Evolutionary conservation across 1,139 yeast genomes (phyloP), one percentile per base, ranked within the genome.

Genomic region (Suhomyces kunorum): DNA sequence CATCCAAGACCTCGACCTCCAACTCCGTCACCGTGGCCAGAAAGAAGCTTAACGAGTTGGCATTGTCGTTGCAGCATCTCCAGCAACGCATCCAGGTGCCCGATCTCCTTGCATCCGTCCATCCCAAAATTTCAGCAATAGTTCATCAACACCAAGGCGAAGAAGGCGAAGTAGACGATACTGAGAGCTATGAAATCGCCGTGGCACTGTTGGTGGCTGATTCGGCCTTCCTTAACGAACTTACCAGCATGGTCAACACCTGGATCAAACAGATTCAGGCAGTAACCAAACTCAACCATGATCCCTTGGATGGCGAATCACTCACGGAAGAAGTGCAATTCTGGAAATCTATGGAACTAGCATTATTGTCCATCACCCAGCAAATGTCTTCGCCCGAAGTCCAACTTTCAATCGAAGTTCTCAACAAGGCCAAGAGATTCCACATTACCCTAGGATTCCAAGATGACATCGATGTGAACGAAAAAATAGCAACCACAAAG

Each of bases 301-400:
- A 74, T 24, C 80, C 87, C 0, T 48, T 62, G 1, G 80, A 76
- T 32, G 89, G 87, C 0, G 66, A 77, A 0, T 78, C 89, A 0
- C 52, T 72, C 6, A 52, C 67, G 1, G 92, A 86, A 39, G 97
- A 90, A 54, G 72, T 85, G 9, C 78, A 74, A 38, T 90, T 87
- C 53, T 90, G 98, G 97, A 67, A 70, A 16, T 78, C 88, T 0
- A 71, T 87, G 70, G 94, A 87, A 52, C 58, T 64, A 1, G 83
- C 89, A 0, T 64, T 90, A 26, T 47, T 55, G 5, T 68, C 81
- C 4, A 70, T 87, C 1, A 76, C 77, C 38, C 68, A 68, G 2
- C 96, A 88, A 56, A 61, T 86, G 2, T 61, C 71, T 8, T 66
- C 79, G 0, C 70, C 73, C 0, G 81, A 78, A 24, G 78, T 87